Base-by-base conservation (phyloP, 208 protist species). In the Borovskyia barvae region DNA sequence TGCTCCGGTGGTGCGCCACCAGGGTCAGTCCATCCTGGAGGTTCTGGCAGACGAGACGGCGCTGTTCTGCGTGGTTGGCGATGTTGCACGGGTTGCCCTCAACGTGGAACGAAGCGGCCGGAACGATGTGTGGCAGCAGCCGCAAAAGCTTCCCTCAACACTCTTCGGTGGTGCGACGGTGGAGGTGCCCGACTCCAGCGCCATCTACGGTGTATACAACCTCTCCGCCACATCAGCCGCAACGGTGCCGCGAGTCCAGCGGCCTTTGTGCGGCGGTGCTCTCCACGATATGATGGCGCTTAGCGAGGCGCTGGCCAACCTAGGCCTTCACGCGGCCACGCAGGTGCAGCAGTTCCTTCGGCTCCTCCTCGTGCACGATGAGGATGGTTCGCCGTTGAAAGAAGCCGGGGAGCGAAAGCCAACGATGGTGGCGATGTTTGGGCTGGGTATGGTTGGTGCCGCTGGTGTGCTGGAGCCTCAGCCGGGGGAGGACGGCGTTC, bases 291-390 rank as follows among this genome's bases (percentile, higher is more conserved):
- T 61, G 36, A 24, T 69, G 39, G 52, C 49, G 20, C 56, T 76
- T 46, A 70, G 70, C n/a, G 74, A 82, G 41, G 76, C 58, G 25
- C 26, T 87, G 15, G 80, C 71, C 15, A 69, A 49, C 37, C 41
- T 76, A 24, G 80, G 68, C 9, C 57, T 83, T 28, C 24, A 19
- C 35, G 48, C 64, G n/a, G 62, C 75, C 9, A 64, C 60, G 41
- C 67, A 55, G 14, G 33, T 87, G 35, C 68, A 77, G 50, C 58
- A 80, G 37, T 70, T 76, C 11, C 49, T 71, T 32, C 56, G 50
- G 29, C 63, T 53, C 29, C 45, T 50, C 20, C 22, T 17, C 33
- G 20, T 35, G 19, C 69, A 64, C 37, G 54, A 53, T 8, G 45
- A 41, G 52, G 28, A 36, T 7, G 25, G 39, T n/a, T 39, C 39